Base-by-base conservation (phyloP, 768 basidiomycete genomes). In the Agaricus sinodeliciosus region DNA sequence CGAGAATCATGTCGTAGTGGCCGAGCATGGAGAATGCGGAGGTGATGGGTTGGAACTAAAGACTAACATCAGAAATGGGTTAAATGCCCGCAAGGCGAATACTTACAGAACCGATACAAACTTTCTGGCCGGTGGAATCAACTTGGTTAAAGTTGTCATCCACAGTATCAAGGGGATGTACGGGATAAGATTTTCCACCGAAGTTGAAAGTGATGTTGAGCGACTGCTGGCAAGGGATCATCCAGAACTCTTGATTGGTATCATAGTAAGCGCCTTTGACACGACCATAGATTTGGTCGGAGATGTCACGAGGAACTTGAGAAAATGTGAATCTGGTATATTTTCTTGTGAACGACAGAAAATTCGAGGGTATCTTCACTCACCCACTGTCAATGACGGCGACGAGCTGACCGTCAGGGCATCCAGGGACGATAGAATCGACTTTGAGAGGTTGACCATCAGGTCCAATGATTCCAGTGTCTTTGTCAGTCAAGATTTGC, bases 41-140 rank as follows among this genome's bases (percentile, higher is more conserved):
- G 12, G 87, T 87, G 57, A 90, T 87, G 2, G 88, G 89, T 73
- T 91, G 89, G 74, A 88, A 91, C 80, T 88, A 58, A 35, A 39
- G 5, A 13, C 4, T 53, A 19, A n/a, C 65, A 37, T 49, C 26
- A 41, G 43, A 63, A 54, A 55, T 36, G 39, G 44, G 39, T 25
- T 25, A 11, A 36, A 39, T 15, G 13, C 18, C 27, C 6, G 16
- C 27, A 19, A 26, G 22, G 42, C 39, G 25, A 48, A 25, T 27
- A 75, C 84, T 63, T 62, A 88, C 85, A 47, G 84, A 71, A 13
- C 87, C 86, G 47, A 82, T 69, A 61, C 86, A 88, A 0, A 59
- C 49, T 48, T 56, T 56, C 49, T 59, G 49, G 8, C 58, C 58
- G 2, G 52, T 44, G 15, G 48, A 48, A 35, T 56, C 67, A 51